phyloP scores from a whole-genome alignment of 2,329 filamentous ascomycete species.

The Pyrenochaeta sp. region DNA sequence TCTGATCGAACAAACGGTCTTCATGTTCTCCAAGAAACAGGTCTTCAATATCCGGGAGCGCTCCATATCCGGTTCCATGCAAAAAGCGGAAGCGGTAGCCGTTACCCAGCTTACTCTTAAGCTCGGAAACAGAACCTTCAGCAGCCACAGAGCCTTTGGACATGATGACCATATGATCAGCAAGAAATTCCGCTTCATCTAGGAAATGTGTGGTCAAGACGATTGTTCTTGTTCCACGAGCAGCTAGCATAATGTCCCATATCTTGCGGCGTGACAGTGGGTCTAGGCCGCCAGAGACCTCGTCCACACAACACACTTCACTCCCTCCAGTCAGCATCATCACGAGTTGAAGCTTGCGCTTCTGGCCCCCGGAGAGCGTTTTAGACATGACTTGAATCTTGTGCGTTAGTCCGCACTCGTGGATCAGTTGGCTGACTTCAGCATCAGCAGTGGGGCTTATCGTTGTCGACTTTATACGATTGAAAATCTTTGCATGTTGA shows the following conservation, averaged over 20 bases:
- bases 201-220: constrained; percentile 81
- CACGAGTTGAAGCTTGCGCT: constrained; percentile 85
- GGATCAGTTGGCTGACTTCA: constrained; percentile 67
- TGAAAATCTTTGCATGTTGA: constrained; percentile 85
- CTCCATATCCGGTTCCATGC: constrained; percentile 42
- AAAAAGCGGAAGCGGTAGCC: constrained; percentile 73
- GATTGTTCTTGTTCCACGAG: constrained; percentile 81
- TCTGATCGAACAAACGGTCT: constrained; percentile 64
- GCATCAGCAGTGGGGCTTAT: constrained; percentile 59
- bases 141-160: constrained; percentile 82
- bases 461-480: constrained; percentile 70
- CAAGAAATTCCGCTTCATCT: constrained; percentile 1
- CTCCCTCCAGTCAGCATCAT: constrained; percentile 91
- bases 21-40: constrained; percentile 17
- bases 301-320: constrained; percentile 84
- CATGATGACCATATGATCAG: constrained; percentile 49
- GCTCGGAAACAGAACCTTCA: constrained; percentile 79
- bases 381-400: constrained; percentile 74
- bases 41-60: constrained; percentile 20
- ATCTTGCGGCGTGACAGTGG: constrained; percentile 84
- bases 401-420: constrained; percentile 75
- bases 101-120: constrained; percentile 80
- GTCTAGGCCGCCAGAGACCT: constrained; percentile 85
- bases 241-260: constrained; percentile 87
- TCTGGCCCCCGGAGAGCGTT: constrained; percentile 86